Base-by-base conservation (phyloP, 2,329 filamentous ascomycete genomes). In the Microcyclosporella mali region DNA sequence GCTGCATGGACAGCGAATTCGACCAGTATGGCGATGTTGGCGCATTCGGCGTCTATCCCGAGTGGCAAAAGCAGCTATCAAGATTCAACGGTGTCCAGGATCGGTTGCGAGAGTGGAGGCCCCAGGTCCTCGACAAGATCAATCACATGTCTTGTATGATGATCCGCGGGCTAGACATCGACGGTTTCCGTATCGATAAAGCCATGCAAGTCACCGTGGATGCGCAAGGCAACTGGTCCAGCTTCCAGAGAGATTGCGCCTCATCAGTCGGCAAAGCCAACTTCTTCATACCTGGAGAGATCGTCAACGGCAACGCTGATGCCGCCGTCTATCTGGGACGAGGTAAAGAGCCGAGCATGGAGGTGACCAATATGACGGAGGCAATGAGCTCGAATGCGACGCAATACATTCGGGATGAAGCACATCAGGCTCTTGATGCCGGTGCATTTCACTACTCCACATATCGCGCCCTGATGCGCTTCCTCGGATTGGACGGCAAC, bases 21-120 rank as follows among this genome's bases (percentile, higher is more conserved):
- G 77, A 82, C 41, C 62, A 78, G 60, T 82, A 78, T 49, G 79
- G 79, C 40, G 78, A 82, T 51, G 74, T 75, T 17, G 75, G 78
- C 57, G 78, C 78, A 31, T 81, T 82, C 52, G 79, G 79, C 50
- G 72, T 78, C 11, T 81, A 74, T 45, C 74, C 77, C 0, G 77
- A 82, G 55, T 82, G 76, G 74, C 66, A 80, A 54, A 75, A 77
- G 57, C 76, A 83, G 57, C 68, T 83, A 32, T 72, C 77, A 15
- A 83, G 82, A 52, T 84, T 83, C 61, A 78, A 78, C 36, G 79
- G 75, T 32, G 79, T 82, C 1, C 80, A 84, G 61, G 80, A 84
- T 60, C 78, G 80, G 56, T 66, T 84, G 2, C 72, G 80, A 40
- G 79, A 82, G 53, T 84, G 80, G 80, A 56, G 72, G 18, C 74